A percentile compares a stretch with the other conserved stretches of the same genome.
Evolutionary conservation across 768 basidiomycete genomes (phyloP).

Genomic region (Tubosaeta sp.): DNA sequence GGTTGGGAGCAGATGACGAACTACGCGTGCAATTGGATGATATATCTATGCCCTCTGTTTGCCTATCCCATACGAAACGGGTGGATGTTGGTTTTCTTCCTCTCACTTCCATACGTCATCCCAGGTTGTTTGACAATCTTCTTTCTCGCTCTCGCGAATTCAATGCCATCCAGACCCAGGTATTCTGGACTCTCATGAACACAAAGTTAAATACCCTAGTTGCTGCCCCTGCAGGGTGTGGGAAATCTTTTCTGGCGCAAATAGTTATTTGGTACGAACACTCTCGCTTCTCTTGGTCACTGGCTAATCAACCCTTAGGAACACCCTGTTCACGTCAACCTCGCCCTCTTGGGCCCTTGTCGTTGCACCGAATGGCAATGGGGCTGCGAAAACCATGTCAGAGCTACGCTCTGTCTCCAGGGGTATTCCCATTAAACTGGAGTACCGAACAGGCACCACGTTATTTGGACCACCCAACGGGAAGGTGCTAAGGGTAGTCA

Average conservation of each 20-base stretch:
- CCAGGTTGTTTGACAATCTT: slow-evolving; percentile 43
- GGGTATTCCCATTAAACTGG: slow-evolving; percentile 37
- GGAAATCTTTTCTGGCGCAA: slow-evolving; percentile 74
- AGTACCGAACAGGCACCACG: slow-evolving; percentile 25
- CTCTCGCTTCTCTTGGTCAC: neutral
- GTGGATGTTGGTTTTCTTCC: slow-evolving; percentile 75
- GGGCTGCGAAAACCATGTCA: slow-evolving; percentile 52
- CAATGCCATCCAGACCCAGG: slow-evolving; percentile 87
- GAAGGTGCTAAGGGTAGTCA: slow-evolving; percentile 52
- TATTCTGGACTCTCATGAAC: slow-evolving; percentile 76
- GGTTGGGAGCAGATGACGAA: slow-evolving; percentile 89
- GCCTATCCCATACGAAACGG: slow-evolving; percentile 54
- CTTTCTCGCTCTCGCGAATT: slow-evolving; percentile 49
- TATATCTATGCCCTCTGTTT: slow-evolving; percentile 69
- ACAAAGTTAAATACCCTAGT: slow-evolving; percentile 66
- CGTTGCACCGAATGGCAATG: slow-evolving; percentile 54
- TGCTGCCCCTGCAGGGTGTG: slow-evolving; percentile 75
- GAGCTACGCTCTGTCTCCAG: slow-evolving; percentile 44
- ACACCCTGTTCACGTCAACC: slow-evolving; percentile 41
- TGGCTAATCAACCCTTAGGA: slow-evolving; percentile 41
- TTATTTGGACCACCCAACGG: slow-evolving; percentile 36
- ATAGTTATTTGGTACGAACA: slow-evolving; percentile 64
- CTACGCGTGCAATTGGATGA: slow-evolving; percentile 56
- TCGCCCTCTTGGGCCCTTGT: slow-evolving; percentile 56
- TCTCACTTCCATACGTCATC: slow-evolving; percentile 45